Percentiles rank a stretch among this genome's conserved stretches.
Conservation (phyloP, 1,284 basidiomycete species). For the Sporisorium reilianum region DNA sequence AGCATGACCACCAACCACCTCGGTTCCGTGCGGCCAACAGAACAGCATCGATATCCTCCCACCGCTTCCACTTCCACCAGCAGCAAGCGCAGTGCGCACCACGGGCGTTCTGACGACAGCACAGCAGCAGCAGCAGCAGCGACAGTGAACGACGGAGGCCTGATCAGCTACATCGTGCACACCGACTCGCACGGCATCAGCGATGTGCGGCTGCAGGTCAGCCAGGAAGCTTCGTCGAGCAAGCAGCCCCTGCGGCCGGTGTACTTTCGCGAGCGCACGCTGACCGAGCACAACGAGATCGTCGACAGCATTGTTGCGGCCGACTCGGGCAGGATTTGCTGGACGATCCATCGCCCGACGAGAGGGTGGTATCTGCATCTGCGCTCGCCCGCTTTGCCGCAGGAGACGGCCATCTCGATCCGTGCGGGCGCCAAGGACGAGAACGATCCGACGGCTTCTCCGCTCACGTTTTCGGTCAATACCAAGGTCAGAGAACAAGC, state of each 20-base stretch:
- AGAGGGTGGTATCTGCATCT: constrained; percentile 62
- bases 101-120: background rate
- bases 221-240: constrained; percentile 26
- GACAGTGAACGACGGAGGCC: background rate
- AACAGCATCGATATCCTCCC: constrained; percentile 18
- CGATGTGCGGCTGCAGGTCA: constrained; percentile 48
- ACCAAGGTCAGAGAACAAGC: constrained; percentile 23
- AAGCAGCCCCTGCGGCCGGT: constrained; percentile 40
- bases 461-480: constrained; percentile 47
- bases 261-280: constrained; percentile 50
- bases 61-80: background rate
- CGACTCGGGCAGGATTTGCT: constrained; percentile 35
- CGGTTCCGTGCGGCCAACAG: background rate
- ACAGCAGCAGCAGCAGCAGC: background rate
- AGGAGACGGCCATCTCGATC: constrained; percentile 48
- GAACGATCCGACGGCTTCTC: constrained; percentile 34
- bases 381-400: constrained; percentile 52
- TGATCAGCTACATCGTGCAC: constrained; percentile 39
- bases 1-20: constrained; percentile 6
- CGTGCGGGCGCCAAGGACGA: constrained; percentile 23
- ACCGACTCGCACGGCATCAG: constrained; percentile 31
- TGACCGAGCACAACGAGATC: constrained; percentile 56
- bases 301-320: constrained; percentile 57
- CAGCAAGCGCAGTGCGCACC: background rate
- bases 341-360: constrained; percentile 57